Evolutionary conservation across 192 early-diverging fungal genomes (phyloP), one percentile per base, ranked within the genome.

Genomic region (Phlyctochytrium planicorne): DNA sequence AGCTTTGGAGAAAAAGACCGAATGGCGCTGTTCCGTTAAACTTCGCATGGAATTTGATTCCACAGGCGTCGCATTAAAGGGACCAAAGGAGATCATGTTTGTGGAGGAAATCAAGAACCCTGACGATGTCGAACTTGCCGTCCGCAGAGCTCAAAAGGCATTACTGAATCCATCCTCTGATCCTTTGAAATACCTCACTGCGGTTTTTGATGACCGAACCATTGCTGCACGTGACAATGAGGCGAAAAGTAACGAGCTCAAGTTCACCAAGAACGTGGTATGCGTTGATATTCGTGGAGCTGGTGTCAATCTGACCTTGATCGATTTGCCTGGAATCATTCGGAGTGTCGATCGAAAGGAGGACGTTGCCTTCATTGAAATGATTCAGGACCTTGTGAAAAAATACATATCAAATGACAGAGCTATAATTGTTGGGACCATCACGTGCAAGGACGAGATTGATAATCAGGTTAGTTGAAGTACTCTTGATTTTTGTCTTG

Each of bases 311-410:
- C 68, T 87, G 36, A 84, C 80, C n/a, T 63, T 87, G 53, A 86
- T 87, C 56, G 85, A 87, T 68, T 67, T 87, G 53, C 85, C 85
- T 0, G 85, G 85, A 24, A 87, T 87, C 63, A 87, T 87, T 29
- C 72, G 80, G 30, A 76, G 65, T 57, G 77, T 82, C 25, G 67
- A 75, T 30, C 33, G 50, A n/a, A 24, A 61, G 52, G 75, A 85
- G 29, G 82, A 85, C 40, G 34, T 61, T 3, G 65, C 62, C 12
- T 78, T 79, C 34, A 84, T 85, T 59, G 70, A 64, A 2, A 31
- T 85, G 63, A 83, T 82, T 29, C 63, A 84, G 52, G 78, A 75
- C 24, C 55, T 82, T 0, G 83, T 85, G 6, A 60, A 71, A n/a
- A 40, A 35, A 6, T 85, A 85, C 66, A 83, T 85, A 60, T 14